Percentiles rank a stretch among this genome's conserved stretches.
Conservation (phyloP, 306 rosid genomes). For the Cajanus cajan region DNA sequence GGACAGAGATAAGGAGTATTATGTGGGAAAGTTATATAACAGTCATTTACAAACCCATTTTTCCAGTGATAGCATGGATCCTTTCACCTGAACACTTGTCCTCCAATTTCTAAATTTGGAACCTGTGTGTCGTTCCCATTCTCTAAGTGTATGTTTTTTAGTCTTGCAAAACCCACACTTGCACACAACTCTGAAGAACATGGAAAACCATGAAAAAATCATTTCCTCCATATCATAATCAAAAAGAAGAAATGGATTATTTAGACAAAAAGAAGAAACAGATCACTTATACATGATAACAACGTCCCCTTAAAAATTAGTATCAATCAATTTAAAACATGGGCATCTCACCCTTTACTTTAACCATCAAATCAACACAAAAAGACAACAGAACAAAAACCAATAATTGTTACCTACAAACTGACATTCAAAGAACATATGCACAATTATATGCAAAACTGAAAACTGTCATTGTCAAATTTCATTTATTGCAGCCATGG, state of each 20-base stretch:
- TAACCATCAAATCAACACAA: background rate
- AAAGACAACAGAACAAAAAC: background rate
- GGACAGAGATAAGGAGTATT: constrained; percentile 2
- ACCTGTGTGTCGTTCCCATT: constrained; percentile 84
- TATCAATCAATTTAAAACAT: constrained; percentile 2
- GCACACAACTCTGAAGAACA: constrained; percentile 71
- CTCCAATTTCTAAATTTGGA: constrained; percentile 84
- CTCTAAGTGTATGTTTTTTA: constrained; percentile 71
- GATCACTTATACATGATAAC: background rate
- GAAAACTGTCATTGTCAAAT: background rate
- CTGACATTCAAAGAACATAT: background rate
- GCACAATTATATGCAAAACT: background rate
- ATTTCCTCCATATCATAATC: constrained; percentile 1
- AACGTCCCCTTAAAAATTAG: background rate
- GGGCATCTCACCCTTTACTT: background rate
- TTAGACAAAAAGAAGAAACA: background rate
- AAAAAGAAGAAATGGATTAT: background rate
- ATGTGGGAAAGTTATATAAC: constrained; percentile 15
- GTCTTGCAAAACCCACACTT: constrained; percentile 72
- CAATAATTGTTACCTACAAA: background rate
- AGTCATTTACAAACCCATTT: constrained; percentile 68
- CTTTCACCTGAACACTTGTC: constrained; percentile 72
- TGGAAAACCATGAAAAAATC: background rate
- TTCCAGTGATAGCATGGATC: constrained; percentile 72
- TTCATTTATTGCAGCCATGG: background rate